phyloP scores from a whole-genome alignment of 495 filamentous ascomycete species.

The Parachaetomium inaequale region DNA sequence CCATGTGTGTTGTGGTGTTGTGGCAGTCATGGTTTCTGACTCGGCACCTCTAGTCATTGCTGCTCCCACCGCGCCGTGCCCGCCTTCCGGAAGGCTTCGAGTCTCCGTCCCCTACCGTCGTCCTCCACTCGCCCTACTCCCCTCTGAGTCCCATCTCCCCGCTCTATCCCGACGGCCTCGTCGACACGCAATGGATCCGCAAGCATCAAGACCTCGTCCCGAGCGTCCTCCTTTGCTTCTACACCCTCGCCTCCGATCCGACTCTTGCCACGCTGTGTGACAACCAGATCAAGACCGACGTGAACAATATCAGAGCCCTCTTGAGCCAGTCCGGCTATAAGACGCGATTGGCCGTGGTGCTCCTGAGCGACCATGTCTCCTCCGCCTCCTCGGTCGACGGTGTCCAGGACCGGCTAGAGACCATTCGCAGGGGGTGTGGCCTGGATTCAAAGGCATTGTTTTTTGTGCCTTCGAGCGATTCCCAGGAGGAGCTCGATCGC shows the following conservation, averaged over 20 bases:
- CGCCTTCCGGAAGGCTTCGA: constrained; percentile 47
- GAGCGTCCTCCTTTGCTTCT: constrained; percentile 72
- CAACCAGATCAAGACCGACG: constrained; percentile 83
- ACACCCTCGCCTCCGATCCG: constrained; percentile 64
- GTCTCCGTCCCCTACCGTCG: constrained; percentile 40
- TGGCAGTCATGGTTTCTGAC: constrained; percentile 4
- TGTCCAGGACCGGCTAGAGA: constrained; percentile 63
- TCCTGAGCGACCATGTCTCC: constrained; percentile 66
- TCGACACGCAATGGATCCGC: constrained; percentile 73
- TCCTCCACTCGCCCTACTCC: constrained; percentile 83
- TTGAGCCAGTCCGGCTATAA: constrained; percentile 67
- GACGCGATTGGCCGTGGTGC: constrained; percentile 68
- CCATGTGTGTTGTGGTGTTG: not conserved
- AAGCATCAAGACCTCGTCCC: constrained; percentile 84
- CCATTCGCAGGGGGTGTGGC: constrained; percentile 70
- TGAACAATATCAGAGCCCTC: constrained; percentile 67
- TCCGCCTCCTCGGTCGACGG: constrained; percentile 54
- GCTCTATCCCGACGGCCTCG: constrained; percentile 81
- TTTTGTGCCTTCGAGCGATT: constrained; percentile 51
- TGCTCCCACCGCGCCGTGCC: constrained; percentile 51
- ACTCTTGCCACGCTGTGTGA: constrained; percentile 69
- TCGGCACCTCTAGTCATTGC: constrained; percentile 40
- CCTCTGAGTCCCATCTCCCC: constrained; percentile 75
- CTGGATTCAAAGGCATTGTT: constrained; percentile 72
- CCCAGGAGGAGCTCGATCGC: constrained; percentile 56